Evolutionary conservation across 2,329 filamentous ascomycete species (phyloP), one percentile per base, ranked within the genome.

Genomic region (Sclerotinia minor): DNA sequence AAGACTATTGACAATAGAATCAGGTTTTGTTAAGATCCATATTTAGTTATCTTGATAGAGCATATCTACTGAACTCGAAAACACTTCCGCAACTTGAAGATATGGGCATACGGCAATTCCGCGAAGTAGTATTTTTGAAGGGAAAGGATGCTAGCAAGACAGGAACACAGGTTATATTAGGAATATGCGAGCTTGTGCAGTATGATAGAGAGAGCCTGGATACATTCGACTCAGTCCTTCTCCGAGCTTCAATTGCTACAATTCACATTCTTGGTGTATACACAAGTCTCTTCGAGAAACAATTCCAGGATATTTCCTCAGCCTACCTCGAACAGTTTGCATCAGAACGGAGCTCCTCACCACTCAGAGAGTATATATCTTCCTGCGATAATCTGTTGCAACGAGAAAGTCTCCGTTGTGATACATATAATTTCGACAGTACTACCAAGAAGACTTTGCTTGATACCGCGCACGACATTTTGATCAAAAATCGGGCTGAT

Each of bases 31-130:
- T 99, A 64, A 87, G 93, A 60, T 94, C 91, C 71, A 90, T 96
- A 50, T 98, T 97, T 79, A 96, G 93, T 80, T 99, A 94, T 76
- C 85, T 99, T 72, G 94, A 99, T 77, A 89, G 95, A 71, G 92
- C 93, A 2, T 97, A 93, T 76, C 83, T 99, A 9, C 82, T 97
- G 2, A 89, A 90, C 68, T 88, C 89, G 57, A 88, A 89, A 72
- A 87, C 89, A 29, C 80, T 85, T 47, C 83, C 84, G 13, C 90
- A 90, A 45, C 87, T 99, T 67, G 90, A 94, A 75, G 92, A 96
- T 75, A 88, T 96, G 81, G 87, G 89, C 6, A 87, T 95, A 67
- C 80, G 83, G 19, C 84, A 92, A 69, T 99, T 98, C 77, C 86
- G 91, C 65, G 84, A 80, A 69, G 83, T 83, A 72, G 78, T 83